Evolutionary conservation across 768 basidiomycete species (phyloP), one percentile per base, ranked within the genome.

Genomic region (Russula virescens): DNA sequence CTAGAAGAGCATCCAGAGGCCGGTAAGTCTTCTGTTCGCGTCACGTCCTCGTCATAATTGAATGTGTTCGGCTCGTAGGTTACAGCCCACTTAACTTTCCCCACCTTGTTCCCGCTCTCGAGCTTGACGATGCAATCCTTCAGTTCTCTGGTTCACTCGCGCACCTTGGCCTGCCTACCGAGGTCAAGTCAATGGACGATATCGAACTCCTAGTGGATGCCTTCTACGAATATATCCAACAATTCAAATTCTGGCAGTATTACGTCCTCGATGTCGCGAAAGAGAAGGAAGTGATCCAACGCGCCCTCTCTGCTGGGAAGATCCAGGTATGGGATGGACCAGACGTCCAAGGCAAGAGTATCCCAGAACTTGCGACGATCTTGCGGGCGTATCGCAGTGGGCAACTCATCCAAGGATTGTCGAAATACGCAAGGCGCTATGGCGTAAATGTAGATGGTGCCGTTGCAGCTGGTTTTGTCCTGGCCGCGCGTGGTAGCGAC

Each of bases 1-100:
- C 79, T 99, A 26, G 72, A 84, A 23, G 85, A 95, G 7, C 97
- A 99, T 72, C 97, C 97, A 1, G 97, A 99, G 81, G 91, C 95
- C 62, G 95, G 94, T 88, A 65, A 63, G 83, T 72, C 51, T 42
- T 8, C 18, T n/a, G 26, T 48, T 65, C 34, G 26, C 5, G 26
- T 31, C 47, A 26, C 49, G 56, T 47, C 40, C 35, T 51, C 25
- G 1, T 55, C 34, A 43, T 46, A 14, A 48, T 34, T 38, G 13
- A 28, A 48, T 28, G 28, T 62, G 34, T 55, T 25, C 40, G 19
- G 35, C 10, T 58, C 28, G 26, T 48, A 94, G 95, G 95, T 38
- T 98, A 86, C 73, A 97, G 89, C 67, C 90, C 94, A 6, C 79
- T 82, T 21, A 98, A 98, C 74, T 88, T 89, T 5, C 95, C 97